Evolutionary conservation across 2,329 filamentous ascomycete species (phyloP).

Genomic region (Pseudocercospora vitis): DNA sequence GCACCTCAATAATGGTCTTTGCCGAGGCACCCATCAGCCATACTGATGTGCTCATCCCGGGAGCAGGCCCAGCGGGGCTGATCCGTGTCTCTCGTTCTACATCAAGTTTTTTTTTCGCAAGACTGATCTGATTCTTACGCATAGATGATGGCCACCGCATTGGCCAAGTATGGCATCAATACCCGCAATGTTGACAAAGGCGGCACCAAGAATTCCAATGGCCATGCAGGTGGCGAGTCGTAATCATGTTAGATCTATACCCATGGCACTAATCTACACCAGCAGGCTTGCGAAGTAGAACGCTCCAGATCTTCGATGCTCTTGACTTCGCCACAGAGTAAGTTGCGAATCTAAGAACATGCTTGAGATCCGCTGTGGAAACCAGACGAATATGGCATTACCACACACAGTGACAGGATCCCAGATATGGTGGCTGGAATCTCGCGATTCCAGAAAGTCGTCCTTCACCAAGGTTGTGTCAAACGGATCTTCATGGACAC

Average conservation of each 20-base stretch:
- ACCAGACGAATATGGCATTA: conserved; percentile 57
- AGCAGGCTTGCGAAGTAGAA: conserved; percentile 43
- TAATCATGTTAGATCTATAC: not conserved
- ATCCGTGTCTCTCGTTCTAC: not conserved
- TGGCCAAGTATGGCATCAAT: conserved; percentile 43
- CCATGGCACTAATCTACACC: not conserved
- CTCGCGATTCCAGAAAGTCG: conserved; percentile 58
- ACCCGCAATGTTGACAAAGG: conserved; percentile 46
- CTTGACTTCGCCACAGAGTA: conserved; percentile 61
- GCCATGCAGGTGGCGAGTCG: conserved; percentile 40
- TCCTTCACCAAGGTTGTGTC: conserved; percentile 69
- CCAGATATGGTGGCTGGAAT: conserved; percentile 56
- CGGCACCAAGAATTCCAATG: conserved; percentile 41
- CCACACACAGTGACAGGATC: conserved; percentile 59
- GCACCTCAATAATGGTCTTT: not conserved
- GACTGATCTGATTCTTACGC: not conserved
- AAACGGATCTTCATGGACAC: conserved; percentile 52
- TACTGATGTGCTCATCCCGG: conserved; percentile 37
- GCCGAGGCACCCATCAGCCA: not conserved
- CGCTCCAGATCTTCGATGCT: conserved; percentile 53
- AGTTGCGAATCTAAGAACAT: conserved; percentile 66
- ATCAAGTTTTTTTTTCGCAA: not conserved
- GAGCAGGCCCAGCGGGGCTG: conserved; percentile 28
- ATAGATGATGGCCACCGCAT: conserved; percentile 44
- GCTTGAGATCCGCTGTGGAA: conserved; percentile 61